phyloP scores from a whole-genome alignment of 805 yeast species.

The Cyberlindnera misumaiensis region DNA sequence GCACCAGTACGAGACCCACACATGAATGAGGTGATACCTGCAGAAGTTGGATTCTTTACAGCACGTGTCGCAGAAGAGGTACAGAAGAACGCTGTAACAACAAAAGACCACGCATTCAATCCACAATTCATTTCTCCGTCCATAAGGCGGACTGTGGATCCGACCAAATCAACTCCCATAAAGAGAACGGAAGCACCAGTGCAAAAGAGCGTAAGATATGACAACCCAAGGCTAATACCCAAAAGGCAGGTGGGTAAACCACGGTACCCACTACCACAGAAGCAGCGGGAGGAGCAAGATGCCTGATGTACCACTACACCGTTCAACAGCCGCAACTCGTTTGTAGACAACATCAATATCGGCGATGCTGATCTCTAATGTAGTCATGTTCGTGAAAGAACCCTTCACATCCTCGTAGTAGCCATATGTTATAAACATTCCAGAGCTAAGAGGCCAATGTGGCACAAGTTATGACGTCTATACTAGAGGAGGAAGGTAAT shows the following conservation, averaged over 20 bases:
- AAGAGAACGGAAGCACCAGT: slow-evolving; percentile 28
- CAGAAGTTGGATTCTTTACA: slow-evolving; percentile 43
- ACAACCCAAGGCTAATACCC: slow-evolving; percentile 21
- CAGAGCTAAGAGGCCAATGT: too few relatives aligned
- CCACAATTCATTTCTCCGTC: slow-evolving; percentile 53
- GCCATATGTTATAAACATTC: too few relatives aligned
- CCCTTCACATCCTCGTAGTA: too few relatives aligned
- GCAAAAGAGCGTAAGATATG: slow-evolving; percentile 16
- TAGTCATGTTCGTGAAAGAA: too few relatives aligned
- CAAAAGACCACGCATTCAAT: slow-evolving; percentile 39
- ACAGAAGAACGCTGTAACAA: slow-evolving; percentile 32
- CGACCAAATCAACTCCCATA: slow-evolving; percentile 58
- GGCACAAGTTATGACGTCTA: too few relatives aligned
- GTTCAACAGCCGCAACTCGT: too few relatives aligned
- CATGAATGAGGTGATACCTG: slow-evolving; percentile 4
- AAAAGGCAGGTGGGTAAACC: slow-evolving; percentile 25
- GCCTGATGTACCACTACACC: too few relatives aligned
- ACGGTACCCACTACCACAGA: slow-evolving; percentile 20
- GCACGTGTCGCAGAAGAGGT: slow-evolving; percentile 58
- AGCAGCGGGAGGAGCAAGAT: slow-evolving; percentile 2
- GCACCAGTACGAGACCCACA: background rate
- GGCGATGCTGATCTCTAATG: too few relatives aligned
- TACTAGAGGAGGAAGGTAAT: too few relatives aligned
- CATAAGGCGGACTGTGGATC: slow-evolving; percentile 57
- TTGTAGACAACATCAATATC: too few relatives aligned